Evolutionary conservation across 441 rosid genomes (phyloP), one percentile per base, ranked within the genome.

Genomic region (Erodium chrysanthum): DNA sequence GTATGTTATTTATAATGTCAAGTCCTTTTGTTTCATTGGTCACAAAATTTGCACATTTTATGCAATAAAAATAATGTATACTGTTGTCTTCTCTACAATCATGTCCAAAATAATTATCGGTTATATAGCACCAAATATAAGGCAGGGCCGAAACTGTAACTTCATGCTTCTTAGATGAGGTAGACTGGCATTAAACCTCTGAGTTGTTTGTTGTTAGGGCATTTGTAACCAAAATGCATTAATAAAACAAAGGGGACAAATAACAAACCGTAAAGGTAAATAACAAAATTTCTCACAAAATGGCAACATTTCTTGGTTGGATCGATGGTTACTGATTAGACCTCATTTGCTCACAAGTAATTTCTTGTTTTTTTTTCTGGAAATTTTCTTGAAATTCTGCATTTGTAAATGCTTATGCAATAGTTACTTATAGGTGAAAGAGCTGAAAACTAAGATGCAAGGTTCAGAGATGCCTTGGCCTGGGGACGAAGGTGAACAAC

Each of bases 381-480:
- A 60, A 22, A 25, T 11, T 60, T 18, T 60, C 35, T 60, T 22
- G 35, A 14, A 60, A 59, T 3, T 23, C 29, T 59, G 23, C 22
- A 22, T 58, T 58, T 10, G 60, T 20, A 20, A 54, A 20, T 20
- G 29, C 44, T 76, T 22, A 73, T 23, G 75, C 44, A 64, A 31
- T 68, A 63, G 56, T 69, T 74, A 70, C 25, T 79, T 73, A 74
- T 77, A 93, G 97, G 91, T 91, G 68, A 83, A 82, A 83, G 98
- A 94, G 77, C 80, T 94, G 76, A 91, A 91, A 82, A 75, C 73
- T 23, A 83, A 84, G 75, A 89, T 94, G 96, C 76, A 79, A 81
- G 76, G 67, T 66, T 94, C 96, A 70, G 93, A 86, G 46, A 94
- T 94, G 96, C 97, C 97, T 67, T 94, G 97, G 98, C 97, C 98